A percentile compares a stretch with the other conserved stretches of the same genome.
These are phyloP conservation scores for Cicer arietinum DNA, from an alignment of 306 rosid genomes.

Conservation along the genomic window DNA sequence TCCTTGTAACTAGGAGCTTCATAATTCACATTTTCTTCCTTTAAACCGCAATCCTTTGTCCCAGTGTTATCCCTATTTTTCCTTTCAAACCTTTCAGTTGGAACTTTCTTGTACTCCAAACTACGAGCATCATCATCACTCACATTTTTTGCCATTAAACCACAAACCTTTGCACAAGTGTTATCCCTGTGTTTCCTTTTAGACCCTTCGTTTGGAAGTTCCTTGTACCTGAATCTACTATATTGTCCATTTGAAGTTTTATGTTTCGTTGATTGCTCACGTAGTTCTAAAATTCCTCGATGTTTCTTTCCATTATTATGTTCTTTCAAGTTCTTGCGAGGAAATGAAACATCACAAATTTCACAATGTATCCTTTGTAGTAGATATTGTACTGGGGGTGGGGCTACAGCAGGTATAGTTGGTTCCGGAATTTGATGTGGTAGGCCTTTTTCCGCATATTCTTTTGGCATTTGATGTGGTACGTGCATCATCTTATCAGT, in stretches of 20 bases:
- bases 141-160: background rate
- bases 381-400: background rate
- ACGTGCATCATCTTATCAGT: background rate
- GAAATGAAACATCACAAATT: conserved; percentile 19
- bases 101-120: background rate
- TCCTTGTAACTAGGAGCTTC: conserved; percentile 3
- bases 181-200: conserved; percentile 25
- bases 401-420: background rate
- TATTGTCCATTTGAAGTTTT: conserved; percentile 2
- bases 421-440: background rate
- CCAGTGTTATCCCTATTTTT: background rate
- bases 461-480: background rate
- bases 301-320: conserved; percentile 42
- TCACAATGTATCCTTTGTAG: background rate
- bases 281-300: background rate
- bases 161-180: background rate
- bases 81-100: background rate
- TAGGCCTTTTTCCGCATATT: background rate
- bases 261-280: background rate
- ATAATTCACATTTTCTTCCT: conserved; percentile 6
- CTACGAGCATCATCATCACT: background rate
- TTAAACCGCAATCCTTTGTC: conserved; percentile 2
- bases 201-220: background rate
- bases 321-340: background rate
- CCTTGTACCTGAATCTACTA: background rate